These are phyloP conservation scores for Fusarium sp. DNA, from an alignment of 2,329 filamentous ascomycete genomes.

Conservation along the genomic window DNA sequence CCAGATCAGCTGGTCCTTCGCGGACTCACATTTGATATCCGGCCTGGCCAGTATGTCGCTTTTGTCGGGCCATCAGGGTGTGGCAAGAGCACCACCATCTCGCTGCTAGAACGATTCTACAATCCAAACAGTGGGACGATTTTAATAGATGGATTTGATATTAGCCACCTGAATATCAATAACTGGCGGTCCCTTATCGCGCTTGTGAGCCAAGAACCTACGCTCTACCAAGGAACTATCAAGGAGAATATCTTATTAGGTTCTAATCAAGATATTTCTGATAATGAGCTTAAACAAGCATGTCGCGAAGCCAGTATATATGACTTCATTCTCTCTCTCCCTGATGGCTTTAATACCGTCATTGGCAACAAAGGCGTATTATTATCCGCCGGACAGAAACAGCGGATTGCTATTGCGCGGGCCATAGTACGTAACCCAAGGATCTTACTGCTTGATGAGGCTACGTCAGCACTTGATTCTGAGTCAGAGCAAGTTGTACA, in stretches of 20 bases:
- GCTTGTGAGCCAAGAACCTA: conserved; percentile 47
- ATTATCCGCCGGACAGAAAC: conserved; percentile 91
- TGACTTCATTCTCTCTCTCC: conserved; percentile 87
- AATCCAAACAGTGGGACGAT: conserved; percentile 41
- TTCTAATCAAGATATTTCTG: conserved; percentile 71
- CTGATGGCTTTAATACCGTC: conserved; percentile 84
- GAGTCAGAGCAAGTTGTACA: conserved; percentile 84
- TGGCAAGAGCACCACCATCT: conserved; percentile 64
- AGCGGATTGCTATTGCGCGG: conserved; percentile 91
- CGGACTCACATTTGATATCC: conserved; percentile 67
- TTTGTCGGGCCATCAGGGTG: conserved; percentile 61
- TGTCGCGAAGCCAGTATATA: conserved; percentile 93
- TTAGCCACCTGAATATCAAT: conserved; percentile 34
- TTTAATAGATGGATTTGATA: conserved; percentile 21
- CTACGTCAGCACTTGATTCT: conserved; percentile 79
- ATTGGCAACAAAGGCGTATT: conserved; percentile 88
- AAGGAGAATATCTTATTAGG: conserved; percentile 62
- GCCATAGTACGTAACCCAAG: conserved; percentile 93
- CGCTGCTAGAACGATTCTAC: conserved; percentile 66
- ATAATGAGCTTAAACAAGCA: conserved; percentile 78
- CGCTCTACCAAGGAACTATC: conserved; percentile 56
- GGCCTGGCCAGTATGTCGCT: conserved; percentile 46
- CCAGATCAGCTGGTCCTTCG: conserved; percentile 73
- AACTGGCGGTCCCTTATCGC: conserved; percentile 43
- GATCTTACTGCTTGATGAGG: conserved; percentile 84